Evolutionary conservation across 495 filamentous ascomycete species (phyloP).

Genomic region (Penicillium silybi): DNA sequence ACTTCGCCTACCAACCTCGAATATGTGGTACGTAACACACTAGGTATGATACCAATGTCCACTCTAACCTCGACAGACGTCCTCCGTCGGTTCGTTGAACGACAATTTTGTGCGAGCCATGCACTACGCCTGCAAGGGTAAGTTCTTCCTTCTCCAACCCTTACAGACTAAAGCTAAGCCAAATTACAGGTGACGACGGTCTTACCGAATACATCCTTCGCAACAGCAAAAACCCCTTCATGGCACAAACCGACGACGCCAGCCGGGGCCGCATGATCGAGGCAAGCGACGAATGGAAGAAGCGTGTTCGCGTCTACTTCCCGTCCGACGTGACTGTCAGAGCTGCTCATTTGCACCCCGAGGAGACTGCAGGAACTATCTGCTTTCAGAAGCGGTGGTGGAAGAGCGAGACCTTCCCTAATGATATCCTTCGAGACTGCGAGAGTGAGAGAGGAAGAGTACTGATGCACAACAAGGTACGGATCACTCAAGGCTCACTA

Average conservation of each 20-base stretch:
- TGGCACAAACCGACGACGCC: constrained; percentile 12
- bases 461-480: constrained; percentile 84
- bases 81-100: constrained; percentile 75
- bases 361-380: constrained; percentile 68
- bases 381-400: constrained; percentile 71
- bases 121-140: constrained; percentile 74
- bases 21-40: constrained; percentile 45
- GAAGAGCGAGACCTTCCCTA: constrained; percentile 61
- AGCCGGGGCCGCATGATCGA: constrained; percentile 14
- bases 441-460: constrained; percentile 57
- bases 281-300: constrained; percentile 39
- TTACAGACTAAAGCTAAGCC: background rate
- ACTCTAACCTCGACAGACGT: constrained; percentile 46
- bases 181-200: constrained; percentile 53
- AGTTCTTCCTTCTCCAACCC: background rate
- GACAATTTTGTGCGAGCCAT: constrained; percentile 63
- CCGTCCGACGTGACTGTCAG: constrained; percentile 71
- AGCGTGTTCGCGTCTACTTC: constrained; percentile 71
- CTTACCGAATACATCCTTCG: constrained; percentile 52
- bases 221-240: constrained; percentile 24
- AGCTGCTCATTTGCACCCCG: constrained; percentile 53
- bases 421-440: constrained; percentile 68
- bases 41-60: background rate
- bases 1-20: constrained; percentile 52
- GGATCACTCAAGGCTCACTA: background rate